Percentiles rank a stretch among this genome's conserved stretches.
Evolutionary conservation across 139 green algal genomes (phyloP).

Genomic region (Ettlia oleoabundans): DNA sequence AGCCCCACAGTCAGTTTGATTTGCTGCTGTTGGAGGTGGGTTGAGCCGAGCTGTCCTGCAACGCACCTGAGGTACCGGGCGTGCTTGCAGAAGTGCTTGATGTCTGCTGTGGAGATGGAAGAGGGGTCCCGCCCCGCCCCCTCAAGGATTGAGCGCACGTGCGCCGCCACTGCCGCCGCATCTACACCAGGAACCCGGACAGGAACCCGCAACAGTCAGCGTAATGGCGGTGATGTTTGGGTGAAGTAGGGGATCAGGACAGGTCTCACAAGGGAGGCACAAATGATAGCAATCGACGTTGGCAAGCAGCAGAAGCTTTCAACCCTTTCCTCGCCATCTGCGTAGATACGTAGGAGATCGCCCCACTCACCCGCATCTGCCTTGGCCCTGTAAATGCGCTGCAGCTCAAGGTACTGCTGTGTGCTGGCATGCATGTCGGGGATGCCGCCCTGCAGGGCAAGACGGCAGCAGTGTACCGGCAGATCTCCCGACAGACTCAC

Average conservation of each 20-base stretch:
- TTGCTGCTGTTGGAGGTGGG: too few species aligned
- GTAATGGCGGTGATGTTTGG: not conserved
- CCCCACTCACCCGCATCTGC: conserved; percentile 61
- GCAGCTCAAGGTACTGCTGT: conserved; percentile 86
- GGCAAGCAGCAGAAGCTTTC: not conserved
- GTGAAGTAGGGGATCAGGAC: too few species aligned
- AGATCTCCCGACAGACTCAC: not conserved
- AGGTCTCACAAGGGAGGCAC: too few species aligned
- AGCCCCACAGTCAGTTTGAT: not conserved
- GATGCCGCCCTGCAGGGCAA: conserved; percentile 87
- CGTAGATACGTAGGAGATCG: too few species aligned
- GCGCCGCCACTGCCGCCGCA: conserved; percentile 67
- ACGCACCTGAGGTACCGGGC: conserved; percentile 70
- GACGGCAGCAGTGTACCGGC: conserved; percentile 41
- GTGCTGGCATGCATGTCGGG: conserved; percentile 96
- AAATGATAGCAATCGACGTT: too few species aligned
- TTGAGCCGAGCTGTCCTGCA: too few species aligned
- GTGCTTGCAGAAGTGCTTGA: conserved; percentile 86
- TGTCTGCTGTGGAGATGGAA: conserved; percentile 47
- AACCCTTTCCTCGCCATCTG: too few species aligned
- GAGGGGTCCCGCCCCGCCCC: conserved; percentile 49
- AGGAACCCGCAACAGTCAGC: not conserved
- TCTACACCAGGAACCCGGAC: conserved; percentile 39
- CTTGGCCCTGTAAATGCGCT: conserved; percentile 84
- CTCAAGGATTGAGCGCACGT: conserved; percentile 63